phyloP scores from a whole-genome alignment of 148 eudicot species.

The Rhododendron molle region DNA sequence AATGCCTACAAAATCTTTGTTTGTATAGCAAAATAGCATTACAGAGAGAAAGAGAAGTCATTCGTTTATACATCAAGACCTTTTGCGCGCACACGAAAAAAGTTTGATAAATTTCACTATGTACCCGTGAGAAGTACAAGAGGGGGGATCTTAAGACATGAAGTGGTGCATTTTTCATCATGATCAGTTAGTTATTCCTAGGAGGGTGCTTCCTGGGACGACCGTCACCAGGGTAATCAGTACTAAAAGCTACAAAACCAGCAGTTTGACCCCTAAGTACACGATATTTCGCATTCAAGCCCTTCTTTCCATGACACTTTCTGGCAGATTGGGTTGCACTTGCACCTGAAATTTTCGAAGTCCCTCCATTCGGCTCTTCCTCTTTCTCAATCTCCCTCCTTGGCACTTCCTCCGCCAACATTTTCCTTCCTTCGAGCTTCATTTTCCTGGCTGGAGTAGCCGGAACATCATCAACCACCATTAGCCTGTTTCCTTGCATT shows the following conservation, averaged over 20 bases:
- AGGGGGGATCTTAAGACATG: slow-evolving; percentile 4
- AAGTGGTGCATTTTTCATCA: background rate
- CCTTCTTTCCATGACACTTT: slow-evolving; percentile 22
- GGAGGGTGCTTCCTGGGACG: slow-evolving; percentile 40
- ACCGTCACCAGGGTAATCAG: slow-evolving; percentile 38
- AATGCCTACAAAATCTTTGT: background rate
- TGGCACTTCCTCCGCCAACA: slow-evolving; percentile 13
- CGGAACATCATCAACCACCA: slow-evolving; percentile 9
- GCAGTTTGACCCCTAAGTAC: slow-evolving; percentile 25
- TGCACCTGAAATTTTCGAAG: slow-evolving; percentile 42
- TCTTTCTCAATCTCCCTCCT: slow-evolving; percentile 14
- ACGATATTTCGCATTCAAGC: slow-evolving; percentile 17
- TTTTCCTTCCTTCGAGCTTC: slow-evolving; percentile 48
- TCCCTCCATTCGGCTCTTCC: slow-evolving; percentile 10
- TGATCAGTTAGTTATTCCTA: slow-evolving; percentile 42
- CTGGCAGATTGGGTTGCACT: slow-evolving; percentile 35
- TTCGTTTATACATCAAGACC: background rate
- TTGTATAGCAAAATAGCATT: background rate
- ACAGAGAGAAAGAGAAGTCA: background rate
- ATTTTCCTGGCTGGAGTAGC: slow-evolving; percentile 12
- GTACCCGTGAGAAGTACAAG: background rate
- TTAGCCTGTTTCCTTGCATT: background rate
- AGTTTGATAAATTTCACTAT: slow-evolving; percentile 4
- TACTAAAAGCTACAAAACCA: slow-evolving; percentile 18
- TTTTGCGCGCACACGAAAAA: background rate